Evolutionary conservation across 169 alveolate species (phyloP).

Genomic region (Plasmodium gallinaceum): DNA sequence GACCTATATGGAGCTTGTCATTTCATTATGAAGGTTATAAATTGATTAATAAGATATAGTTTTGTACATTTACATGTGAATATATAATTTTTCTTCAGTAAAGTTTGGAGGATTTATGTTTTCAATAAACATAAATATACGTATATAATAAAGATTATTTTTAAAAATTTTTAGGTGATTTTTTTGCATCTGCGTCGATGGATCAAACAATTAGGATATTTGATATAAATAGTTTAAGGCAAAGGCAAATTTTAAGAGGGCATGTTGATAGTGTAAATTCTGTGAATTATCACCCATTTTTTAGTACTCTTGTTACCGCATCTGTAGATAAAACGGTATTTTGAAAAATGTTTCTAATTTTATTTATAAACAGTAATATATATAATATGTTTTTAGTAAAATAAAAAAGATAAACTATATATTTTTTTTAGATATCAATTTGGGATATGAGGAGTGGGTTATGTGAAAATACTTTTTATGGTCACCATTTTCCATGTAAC

Average conservation of each 20-base stretch:
- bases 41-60: constrained; percentile 28
- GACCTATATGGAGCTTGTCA: constrained; percentile 76
- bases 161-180: constrained; percentile 40
- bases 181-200: constrained; percentile 77
- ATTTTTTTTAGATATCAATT: constrained; percentile 61
- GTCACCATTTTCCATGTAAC: constrained; percentile 72
- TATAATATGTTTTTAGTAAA: background rate
- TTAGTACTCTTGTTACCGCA: constrained; percentile 69
- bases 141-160: constrained; percentile 7
- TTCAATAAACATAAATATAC: constrained; percentile 14
- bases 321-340: constrained; percentile 75
- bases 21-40: constrained; percentile 70
- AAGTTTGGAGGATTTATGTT: constrained; percentile 2
- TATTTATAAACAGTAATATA: too few relatives aligned
- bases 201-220: constrained; percentile 76
- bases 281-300: constrained; percentile 66
- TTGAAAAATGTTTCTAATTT: background rate
- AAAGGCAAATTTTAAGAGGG: constrained; percentile 76
- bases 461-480: constrained; percentile 74
- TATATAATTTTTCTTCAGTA: constrained; percentile 7
- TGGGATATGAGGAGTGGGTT: constrained; percentile 78
- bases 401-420: background rate
- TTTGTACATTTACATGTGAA: constrained; percentile 8
- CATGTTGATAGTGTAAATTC: constrained; percentile 75
- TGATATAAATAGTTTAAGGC: constrained; percentile 71